phyloP scores from a whole-genome alignment of 371 early-diverging fungal genomes.

The Mucor sp. region DNA sequence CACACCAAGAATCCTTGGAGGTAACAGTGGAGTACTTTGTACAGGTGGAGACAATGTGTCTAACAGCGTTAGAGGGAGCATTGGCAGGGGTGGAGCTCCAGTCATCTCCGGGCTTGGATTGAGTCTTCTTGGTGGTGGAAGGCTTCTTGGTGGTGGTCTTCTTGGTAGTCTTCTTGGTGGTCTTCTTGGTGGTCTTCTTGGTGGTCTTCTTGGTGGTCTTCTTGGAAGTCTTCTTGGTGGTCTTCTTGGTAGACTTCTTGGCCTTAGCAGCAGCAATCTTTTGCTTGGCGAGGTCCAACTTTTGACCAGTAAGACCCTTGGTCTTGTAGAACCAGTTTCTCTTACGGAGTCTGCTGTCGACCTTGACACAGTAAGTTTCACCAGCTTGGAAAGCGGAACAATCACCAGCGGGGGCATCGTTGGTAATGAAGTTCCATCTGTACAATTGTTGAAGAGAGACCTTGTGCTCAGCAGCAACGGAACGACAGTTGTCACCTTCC shows the following conservation, averaged over 20 bases:
- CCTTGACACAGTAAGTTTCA: slow-evolving; percentile 22
- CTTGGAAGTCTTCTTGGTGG: slow-evolving; percentile 19
- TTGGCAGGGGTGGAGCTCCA: slow-evolving; percentile 30
- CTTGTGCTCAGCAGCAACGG: slow-evolving; percentile 13
- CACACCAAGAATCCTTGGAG: slow-evolving; percentile 23
- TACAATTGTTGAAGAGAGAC: slow-evolving; percentile 1
- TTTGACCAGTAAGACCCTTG: slow-evolving; percentile 18
- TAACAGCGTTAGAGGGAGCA: slow-evolving; percentile 31
- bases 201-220: slow-evolving; percentile 31
- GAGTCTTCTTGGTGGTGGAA: slow-evolving; percentile 6
- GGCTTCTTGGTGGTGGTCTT: slow-evolving; percentile 13
- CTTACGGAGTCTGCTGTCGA: slow-evolving; percentile 7
- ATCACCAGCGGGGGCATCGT: neutral
- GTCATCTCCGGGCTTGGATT: slow-evolving; percentile 26
- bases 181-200: slow-evolving; percentile 33
- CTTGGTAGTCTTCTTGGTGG: slow-evolving; percentile 30
- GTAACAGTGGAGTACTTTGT: slow-evolving; percentile 33
- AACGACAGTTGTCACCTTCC: slow-evolving; percentile 17
- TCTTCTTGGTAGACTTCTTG: slow-evolving; percentile 16
- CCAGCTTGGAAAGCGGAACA: slow-evolving; percentile 13
- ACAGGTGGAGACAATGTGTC: slow-evolving; percentile 35
- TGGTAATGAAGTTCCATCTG: slow-evolving; percentile 19
- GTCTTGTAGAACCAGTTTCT: slow-evolving; percentile 34
- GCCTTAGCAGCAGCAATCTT: slow-evolving; percentile 25
- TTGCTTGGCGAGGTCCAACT: slow-evolving; percentile 28